These are phyloP conservation scores for Linum lewisii DNA, from an alignment of 345 rosid species.

Conservation along the genomic window DNA sequence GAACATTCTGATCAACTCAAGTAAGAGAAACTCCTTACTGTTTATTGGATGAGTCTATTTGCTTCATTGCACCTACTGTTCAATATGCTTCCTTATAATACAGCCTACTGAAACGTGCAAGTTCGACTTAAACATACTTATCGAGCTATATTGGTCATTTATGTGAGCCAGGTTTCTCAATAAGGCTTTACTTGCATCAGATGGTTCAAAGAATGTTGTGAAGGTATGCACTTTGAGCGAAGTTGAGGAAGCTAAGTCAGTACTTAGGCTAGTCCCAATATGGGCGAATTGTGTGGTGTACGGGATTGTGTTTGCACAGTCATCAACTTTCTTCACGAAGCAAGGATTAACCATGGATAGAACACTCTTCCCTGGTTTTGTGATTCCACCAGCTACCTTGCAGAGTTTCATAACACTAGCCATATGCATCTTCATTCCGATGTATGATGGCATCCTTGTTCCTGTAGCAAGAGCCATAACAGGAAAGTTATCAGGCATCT, in stretches of 20 bases:
- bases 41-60: not conserved
- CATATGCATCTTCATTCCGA: slow-evolving; percentile 15
- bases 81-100: not conserved
- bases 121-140: no score
- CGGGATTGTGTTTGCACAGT: slow-evolving; percentile 15
- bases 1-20: slow-evolving; percentile 14
- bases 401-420: slow-evolving; percentile 12
- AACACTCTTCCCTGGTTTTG: slow-evolving; percentile 6
- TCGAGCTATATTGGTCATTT: not conserved
- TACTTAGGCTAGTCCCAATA: slow-evolving; percentile 20
- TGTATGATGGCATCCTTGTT: slow-evolving; percentile 18
- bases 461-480: slow-evolving; percentile 17
- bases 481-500: slow-evolving; percentile 12
- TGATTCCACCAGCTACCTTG: slow-evolving; percentile 18
- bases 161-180: slow-evolving; percentile 15
- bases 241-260: slow-evolving; percentile 20
- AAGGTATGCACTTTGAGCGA: slow-evolving; percentile 11
- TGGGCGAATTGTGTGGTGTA: slow-evolving; percentile 16
- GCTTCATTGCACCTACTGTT: not conserved
- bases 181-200: slow-evolving; percentile 16
- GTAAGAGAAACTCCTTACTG: slow-evolving; percentile 12
- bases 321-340: slow-evolving; percentile 20
- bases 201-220: slow-evolving; percentile 4
- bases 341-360: slow-evolving; percentile 23
- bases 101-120: slow-evolving; percentile 1